These are phyloP conservation scores for Dissophora globulifera DNA, from an alignment of 192 early-diverging fungal genomes.

Conservation along the genomic window DNA sequence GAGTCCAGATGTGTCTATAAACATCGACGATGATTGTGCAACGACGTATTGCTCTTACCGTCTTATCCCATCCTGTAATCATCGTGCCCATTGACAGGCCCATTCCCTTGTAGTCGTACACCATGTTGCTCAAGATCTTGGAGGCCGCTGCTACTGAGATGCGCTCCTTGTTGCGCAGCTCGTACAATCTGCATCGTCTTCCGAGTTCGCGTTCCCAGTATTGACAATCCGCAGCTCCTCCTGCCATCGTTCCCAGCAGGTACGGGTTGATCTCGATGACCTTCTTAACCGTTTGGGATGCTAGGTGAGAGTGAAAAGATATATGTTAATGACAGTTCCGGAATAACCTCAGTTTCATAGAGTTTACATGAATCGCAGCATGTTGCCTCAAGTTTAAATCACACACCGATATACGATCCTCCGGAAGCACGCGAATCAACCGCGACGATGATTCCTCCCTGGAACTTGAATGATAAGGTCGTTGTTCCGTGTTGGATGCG, in stretches of 20 bases:
- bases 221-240: slow-evolving; percentile 98
- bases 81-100: slow-evolving; percentile 99
- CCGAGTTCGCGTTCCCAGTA: slow-evolving; percentile 99
- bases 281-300: slow-evolving; percentile 96
- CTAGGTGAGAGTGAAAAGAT: no score
- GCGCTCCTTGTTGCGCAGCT: slow-evolving; percentile 97
- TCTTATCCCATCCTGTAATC: slow-evolving; percentile 98
- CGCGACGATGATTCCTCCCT: slow-evolving; percentile 91
- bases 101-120: slow-evolving; percentile 98
- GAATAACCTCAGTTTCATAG: no score
- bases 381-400: no score
- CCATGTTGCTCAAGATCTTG: slow-evolving; percentile 96
- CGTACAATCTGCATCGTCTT: slow-evolving; percentile 91
- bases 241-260: slow-evolving; percentile 98
- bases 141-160: slow-evolving; percentile 98
- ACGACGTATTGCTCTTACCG: slow-evolving; percentile 54
- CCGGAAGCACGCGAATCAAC: slow-evolving; percentile 97
- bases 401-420: slow-evolving; percentile 87
- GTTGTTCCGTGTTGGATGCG: slow-evolving; percentile 98
- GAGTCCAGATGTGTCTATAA: background rate
- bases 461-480: slow-evolving; percentile 97
- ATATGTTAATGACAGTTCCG: no score
- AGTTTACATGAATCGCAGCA: no score
- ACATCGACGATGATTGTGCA: background rate
- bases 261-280: slow-evolving; percentile 99